Conservation (phyloP, 1,284 basidiomycete species). For the Pascua sp. region DNA sequence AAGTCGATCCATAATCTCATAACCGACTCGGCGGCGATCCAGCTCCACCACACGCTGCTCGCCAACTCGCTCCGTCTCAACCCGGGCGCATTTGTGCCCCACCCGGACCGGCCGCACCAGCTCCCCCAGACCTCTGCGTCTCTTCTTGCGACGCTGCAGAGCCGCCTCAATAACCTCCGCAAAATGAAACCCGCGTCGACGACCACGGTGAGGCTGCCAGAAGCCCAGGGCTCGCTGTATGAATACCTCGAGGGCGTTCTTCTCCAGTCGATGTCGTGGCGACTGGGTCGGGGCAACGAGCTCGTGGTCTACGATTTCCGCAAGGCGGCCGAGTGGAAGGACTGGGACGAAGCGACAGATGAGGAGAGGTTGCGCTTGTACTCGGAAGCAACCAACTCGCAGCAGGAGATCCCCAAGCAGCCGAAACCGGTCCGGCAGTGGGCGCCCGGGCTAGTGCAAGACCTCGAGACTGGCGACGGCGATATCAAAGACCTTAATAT, state of each 20-base stretch:
- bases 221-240: constrained; percentile 42
- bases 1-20: constrained; percentile 17
- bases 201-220: constrained; percentile 28
- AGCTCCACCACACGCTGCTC: constrained; percentile 75
- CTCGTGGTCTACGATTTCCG: constrained; percentile 31
- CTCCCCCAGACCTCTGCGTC: constrained; percentile 48
- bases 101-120: constrained; percentile 19
- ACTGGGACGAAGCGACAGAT: constrained; percentile 13
- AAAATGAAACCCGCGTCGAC: constrained; percentile 29
- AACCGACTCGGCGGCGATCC: constrained; percentile 36
- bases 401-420: too few species aligned
- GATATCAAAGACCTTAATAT: background rate
- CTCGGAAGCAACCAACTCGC: too few species aligned
- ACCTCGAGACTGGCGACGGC: background rate
- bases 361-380: constrained; percentile 5
- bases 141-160: constrained; percentile 37
- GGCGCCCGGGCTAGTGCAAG: background rate
- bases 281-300: constrained; percentile 9
- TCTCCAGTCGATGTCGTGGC: constrained; percentile 14
- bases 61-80: constrained; percentile 68
- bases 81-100: constrained; percentile 44
- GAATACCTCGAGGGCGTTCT: constrained; percentile 48
- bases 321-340: constrained; percentile 22
- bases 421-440: background rate
- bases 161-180: constrained; percentile 39